phyloP scores from a whole-genome alignment of 2,329 filamentous ascomycete genomes.

The Fusarium piperis region DNA sequence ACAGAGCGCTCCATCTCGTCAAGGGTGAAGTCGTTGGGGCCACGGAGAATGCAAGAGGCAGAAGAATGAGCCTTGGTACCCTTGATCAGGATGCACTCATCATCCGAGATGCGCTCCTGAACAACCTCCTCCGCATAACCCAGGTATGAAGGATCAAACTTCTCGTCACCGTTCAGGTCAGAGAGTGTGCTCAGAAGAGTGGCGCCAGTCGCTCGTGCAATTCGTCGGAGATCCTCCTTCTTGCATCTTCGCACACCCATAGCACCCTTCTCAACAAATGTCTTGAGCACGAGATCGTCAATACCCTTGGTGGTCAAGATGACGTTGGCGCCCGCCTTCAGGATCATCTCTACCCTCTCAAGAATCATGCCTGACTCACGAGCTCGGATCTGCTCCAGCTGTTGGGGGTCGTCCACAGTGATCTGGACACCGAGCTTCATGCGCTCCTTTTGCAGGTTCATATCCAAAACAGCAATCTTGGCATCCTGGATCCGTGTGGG shows the following conservation, averaged over 20 bases:
- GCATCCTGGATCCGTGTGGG: constrained; percentile 90
- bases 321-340: constrained; percentile 97
- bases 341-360: constrained; percentile 94
- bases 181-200: constrained; percentile 93
- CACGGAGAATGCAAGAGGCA: constrained; percentile 94
- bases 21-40: constrained; percentile 93
- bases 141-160: constrained; percentile 89
- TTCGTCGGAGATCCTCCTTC: constrained; percentile 96
- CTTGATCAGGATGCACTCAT: constrained; percentile 97
- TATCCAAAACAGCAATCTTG: constrained; percentile 96
- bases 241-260: constrained; percentile 98
- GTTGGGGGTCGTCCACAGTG: constrained; percentile 95
- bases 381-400: constrained; percentile 95
- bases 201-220: constrained; percentile 94
- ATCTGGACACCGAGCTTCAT: constrained; percentile 99
- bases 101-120: constrained; percentile 98
- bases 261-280: constrained; percentile 91
- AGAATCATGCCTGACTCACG: constrained; percentile 93
- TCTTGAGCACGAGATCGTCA: constrained; percentile 93
- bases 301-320: constrained; percentile 98
- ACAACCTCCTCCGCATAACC: constrained; percentile 94
- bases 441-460: constrained; percentile 98
- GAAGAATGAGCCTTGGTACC: constrained; percentile 94
- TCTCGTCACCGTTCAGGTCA: constrained; percentile 96
- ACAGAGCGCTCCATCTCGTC: constrained; percentile 99